Evolutionary conservation across 83 land plant species (phyloP), one percentile per base, ranked within the genome.

Genomic region (Picea abies): DNA sequence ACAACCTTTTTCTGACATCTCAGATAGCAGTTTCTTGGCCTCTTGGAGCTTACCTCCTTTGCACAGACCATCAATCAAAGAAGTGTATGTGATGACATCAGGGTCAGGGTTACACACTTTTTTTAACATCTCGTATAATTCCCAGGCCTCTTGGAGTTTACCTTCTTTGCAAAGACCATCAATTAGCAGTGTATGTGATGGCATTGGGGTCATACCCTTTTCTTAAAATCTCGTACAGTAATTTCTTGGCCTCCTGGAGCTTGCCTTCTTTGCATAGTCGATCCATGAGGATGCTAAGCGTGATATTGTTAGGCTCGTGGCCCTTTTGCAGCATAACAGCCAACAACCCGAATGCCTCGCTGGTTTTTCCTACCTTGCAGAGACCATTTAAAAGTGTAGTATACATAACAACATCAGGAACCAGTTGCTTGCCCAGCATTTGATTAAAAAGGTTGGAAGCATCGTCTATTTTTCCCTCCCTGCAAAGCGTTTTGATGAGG

Each of bases 91-190:
- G 23, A 84, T 32, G 5, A 79, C 22, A 63, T 86, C 72, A 10
- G 89, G 91, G 58, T 11, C 35, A 49, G 80, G 14, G 12, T 52
- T 29, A 15, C 71, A 84, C 26, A 86, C 89, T 15, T 60, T 20
- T n/a, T 22, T 56, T 72, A 17, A 52, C 90, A 90, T 85, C 25
- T 64, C 73, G 63, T 76, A 15, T 52, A 89, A 72, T 20, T 73
- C 63, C 35, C 62, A 19, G 19, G 89, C 91, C 22, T 60, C 82
- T 15, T 63, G 23, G 6, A 80, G 6, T 35, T 79, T 66, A 20
- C 87, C 89, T n/a, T 70, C 84, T 39, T 82, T 81, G 60, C 89
- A 85, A 8, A 86, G 44, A 8, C 84, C 84, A 4, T 87, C 85
- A 12, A 86, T 23, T 39, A 84, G 61, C 68, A 26, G 77, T 71